A percentile compares a stretch with the other conserved stretches of the same genome.
phyloP scores from a whole-genome alignment of 306 rosid genomes.

The Castanea sativa region DNA sequence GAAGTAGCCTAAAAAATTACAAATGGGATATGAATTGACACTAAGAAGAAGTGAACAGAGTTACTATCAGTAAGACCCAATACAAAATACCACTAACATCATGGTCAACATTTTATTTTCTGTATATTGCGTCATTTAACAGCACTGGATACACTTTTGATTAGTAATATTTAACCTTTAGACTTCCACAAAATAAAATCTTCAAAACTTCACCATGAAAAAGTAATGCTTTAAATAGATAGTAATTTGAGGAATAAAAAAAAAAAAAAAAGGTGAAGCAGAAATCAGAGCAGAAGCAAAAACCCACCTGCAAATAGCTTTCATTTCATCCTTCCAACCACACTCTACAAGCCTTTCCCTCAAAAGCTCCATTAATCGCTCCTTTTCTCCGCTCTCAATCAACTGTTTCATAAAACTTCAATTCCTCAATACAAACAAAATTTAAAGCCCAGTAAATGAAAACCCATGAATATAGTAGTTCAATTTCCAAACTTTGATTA shows the following conservation, averaged over 20 bases:
- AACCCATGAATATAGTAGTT: background rate
- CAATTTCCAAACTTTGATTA: background rate
- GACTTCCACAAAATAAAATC: no score
- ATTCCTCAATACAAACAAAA: constrained; percentile 6
- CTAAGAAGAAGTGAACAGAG: no score
- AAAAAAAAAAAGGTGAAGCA: background rate
- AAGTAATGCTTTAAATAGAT: background rate
- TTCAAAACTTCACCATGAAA: no score
- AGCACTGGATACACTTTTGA: no score
- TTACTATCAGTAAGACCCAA: no score
- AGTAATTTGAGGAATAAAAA: background rate
- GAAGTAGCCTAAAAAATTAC: no score
- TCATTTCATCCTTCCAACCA: constrained; percentile 99
- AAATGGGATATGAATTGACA: no score
- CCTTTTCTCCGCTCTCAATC: constrained; percentile 90
- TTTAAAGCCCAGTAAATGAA: background rate
- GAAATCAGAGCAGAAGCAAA: background rate
- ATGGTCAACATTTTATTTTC: no score
- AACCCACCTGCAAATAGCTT: constrained; percentile 94
- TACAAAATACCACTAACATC: no score
- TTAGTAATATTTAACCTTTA: no score
- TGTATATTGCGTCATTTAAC: no score
- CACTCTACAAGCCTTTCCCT: constrained; percentile 94
- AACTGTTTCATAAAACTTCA: constrained; percentile 37
- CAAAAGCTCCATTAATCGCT: constrained; percentile 77